phyloP scores from a whole-genome alignment of 495 filamentous ascomycete species.

The Podospora tetraspora region DNA sequence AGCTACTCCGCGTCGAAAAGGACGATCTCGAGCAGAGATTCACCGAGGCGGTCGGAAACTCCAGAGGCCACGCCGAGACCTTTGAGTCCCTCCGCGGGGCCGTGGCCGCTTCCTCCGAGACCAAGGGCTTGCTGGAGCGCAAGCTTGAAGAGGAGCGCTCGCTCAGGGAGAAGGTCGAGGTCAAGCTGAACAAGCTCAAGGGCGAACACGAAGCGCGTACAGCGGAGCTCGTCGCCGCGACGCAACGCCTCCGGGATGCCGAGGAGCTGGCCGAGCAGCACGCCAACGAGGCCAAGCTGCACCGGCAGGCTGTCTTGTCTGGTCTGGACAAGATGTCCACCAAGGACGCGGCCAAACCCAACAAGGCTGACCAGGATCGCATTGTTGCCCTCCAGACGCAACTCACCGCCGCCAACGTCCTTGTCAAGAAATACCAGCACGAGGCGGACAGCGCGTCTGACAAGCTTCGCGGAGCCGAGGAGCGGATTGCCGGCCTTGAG shows the following conservation, averaged over 20 bases:
- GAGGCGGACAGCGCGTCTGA: constrained; percentile 87
- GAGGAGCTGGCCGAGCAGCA: constrained; percentile 89
- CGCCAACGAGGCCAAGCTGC: constrained; percentile 78
- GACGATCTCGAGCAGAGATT: constrained; percentile 69
- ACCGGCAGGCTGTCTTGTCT: constrained; percentile 74
- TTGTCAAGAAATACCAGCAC: constrained; percentile 80
- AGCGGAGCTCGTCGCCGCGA: constrained; percentile 70
- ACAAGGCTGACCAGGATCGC: constrained; percentile 65
- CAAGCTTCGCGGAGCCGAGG: constrained; percentile 86
- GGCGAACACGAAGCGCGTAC: constrained; percentile 80
- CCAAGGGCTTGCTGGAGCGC: constrained; percentile 67
- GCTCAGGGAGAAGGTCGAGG: constrained; percentile 69
- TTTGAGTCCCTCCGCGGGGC: constrained; percentile 73
- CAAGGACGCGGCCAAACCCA: constrained; percentile 46
- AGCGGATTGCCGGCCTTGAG: constrained; percentile 91
- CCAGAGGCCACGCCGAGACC: constrained; percentile 66
- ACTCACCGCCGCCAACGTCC: constrained; percentile 65
- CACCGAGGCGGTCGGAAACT: constrained; percentile 57
- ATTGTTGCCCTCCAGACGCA: constrained; percentile 72
- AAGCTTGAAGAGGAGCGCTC: constrained; percentile 80
- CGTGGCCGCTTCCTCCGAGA: constrained; percentile 69
- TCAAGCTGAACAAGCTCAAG: constrained; percentile 71
- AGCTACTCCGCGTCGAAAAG: constrained; percentile 75
- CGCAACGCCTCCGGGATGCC: constrained; percentile 70
- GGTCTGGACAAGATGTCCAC: constrained; percentile 69